These are phyloP conservation scores for Avicennia marina DNA, from an alignment of 257 asterid species.

Conservation along the genomic window DNA sequence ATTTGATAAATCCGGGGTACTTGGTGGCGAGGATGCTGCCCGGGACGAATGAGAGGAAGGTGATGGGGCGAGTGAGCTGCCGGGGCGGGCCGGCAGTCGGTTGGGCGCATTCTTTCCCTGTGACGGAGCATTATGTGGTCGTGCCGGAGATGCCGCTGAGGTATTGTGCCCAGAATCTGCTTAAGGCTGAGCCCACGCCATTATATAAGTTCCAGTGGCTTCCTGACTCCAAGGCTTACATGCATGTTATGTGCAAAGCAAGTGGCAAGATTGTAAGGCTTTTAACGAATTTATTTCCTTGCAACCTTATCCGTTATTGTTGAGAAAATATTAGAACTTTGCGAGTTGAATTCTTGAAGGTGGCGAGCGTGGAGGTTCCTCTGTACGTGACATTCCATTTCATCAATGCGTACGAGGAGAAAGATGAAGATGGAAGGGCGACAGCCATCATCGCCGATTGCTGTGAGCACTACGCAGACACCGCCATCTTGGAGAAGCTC, in stretches of 20 bases:
- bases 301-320: no score
- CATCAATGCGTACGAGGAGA: conserved; percentile 96
- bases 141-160: conserved; percentile 98
- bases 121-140: conserved; percentile 76
- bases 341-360: conserved; percentile 38
- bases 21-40: conserved; percentile 69
- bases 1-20: conserved; percentile 76
- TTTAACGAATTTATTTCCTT: no score
- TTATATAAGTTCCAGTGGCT: conserved; percentile 88
- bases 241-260: conserved; percentile 85
- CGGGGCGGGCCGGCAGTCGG: conserved; percentile 85
- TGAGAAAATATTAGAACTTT: no score
- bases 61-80: conserved; percentile 72
- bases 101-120: conserved; percentile 97
- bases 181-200: conserved; percentile 94
- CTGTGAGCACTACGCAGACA: conserved; percentile 84
- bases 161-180: conserved; percentile 77
- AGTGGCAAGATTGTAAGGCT: conserved; percentile 72
- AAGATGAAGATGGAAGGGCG: conserved; percentile 77
- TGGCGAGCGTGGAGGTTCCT: conserved; percentile 95
- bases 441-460: conserved; percentile 78
- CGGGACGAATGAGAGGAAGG: conserved; percentile 74
- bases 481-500: conserved; percentile 75
- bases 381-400: conserved; percentile 77
- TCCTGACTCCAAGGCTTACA: conserved; percentile 70